Evolutionary conservation across 2,329 filamentous ascomycete species (phyloP).

Genomic region (Curvularia eragrostidis): DNA sequence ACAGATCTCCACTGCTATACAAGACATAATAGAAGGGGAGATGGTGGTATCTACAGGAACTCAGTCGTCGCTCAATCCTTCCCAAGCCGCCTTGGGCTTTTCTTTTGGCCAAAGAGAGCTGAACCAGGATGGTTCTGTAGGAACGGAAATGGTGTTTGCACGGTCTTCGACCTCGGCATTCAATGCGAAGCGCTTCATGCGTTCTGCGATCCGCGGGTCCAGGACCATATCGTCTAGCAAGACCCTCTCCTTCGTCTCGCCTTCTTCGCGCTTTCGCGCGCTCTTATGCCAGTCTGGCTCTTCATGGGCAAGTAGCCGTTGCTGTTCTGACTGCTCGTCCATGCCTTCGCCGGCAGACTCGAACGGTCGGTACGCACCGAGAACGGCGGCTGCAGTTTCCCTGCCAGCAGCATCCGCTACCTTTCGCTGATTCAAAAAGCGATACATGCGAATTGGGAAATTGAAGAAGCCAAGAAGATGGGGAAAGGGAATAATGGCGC

Average conservation of each 20-base stretch:
- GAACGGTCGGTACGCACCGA: conserved; percentile 63
- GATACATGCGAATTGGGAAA: conserved; percentile 83
- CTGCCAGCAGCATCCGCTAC: conserved; percentile 89
- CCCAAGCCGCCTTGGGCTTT: conserved; percentile 44
- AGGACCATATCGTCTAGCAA: conserved; percentile 78
- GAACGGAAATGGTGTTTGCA: conserved; percentile 50
- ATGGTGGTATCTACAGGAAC: conserved; percentile 24
- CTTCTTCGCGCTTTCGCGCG: conserved; percentile 63
- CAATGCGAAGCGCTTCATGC: conserved; percentile 83
- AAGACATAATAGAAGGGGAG: conserved; percentile 31
- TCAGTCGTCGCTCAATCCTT: conserved; percentile 41
- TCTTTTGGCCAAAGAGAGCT: conserved; percentile 42
- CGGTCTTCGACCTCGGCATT: conserved; percentile 72
- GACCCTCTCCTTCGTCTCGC: conserved; percentile 63
- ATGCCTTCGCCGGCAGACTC: conserved; percentile 38
- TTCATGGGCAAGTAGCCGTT: conserved; percentile 70
- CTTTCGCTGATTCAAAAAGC: conserved; percentile 83
- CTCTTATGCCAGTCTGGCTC: conserved; percentile 85
- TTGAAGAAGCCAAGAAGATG: conserved; percentile 93
- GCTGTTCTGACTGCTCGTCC: conserved; percentile 63
- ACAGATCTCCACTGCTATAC: conserved; percentile 29
- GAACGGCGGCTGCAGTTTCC: conserved; percentile 83
- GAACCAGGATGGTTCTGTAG: conserved; percentile 36
- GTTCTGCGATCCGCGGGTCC: conserved; percentile 74
- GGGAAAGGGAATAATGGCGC: conserved; percentile 76